These are phyloP conservation scores for Musa beccarii DNA, from an alignment of 176 grass and related monocot species.

Conservation along the genomic window DNA sequence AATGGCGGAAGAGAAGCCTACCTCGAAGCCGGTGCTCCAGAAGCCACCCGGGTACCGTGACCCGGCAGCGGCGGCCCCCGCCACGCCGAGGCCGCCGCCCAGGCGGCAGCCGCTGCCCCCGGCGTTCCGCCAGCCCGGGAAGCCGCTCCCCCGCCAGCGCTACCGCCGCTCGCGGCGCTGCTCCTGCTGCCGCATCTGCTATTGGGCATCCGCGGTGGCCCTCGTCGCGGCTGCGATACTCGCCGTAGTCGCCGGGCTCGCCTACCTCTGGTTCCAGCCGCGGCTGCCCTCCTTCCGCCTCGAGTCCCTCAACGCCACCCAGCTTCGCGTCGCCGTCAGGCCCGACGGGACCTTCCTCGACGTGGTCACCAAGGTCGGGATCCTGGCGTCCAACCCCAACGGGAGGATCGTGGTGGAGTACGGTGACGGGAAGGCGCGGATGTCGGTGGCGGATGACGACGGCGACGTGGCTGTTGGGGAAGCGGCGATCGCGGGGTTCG, in stretches of 20 bases:
- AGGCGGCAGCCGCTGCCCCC: constrained; percentile 15
- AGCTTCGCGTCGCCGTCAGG: constrained; percentile 27
- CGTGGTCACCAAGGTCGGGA: constrained; percentile 22
- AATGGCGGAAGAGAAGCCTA: constrained; percentile 18
- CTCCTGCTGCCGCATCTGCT: constrained; percentile 48
- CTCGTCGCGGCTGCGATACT: constrained; percentile 21
- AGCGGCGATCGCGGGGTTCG: constrained; percentile 38
- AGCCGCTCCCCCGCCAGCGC: constrained; percentile 5
- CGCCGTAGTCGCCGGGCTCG: constrained; percentile 41
- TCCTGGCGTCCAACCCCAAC: constrained; percentile 64
- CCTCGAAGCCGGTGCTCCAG: constrained; percentile 7
- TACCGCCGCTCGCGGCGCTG: constrained; percentile 20
- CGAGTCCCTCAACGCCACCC: constrained; percentile 34
- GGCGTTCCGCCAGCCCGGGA: constrained; percentile 13
- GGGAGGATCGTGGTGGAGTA: constrained; percentile 48
- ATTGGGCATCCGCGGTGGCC: constrained; percentile 22
- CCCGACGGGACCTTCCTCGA: constrained; percentile 38
- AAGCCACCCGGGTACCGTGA: constrained; percentile 21
- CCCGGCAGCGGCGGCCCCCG: neutral
- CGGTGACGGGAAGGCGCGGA: constrained; percentile 47
- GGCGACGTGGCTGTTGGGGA: constrained; percentile 53
- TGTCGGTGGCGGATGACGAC: constrained; percentile 37
- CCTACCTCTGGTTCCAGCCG: constrained; percentile 83
- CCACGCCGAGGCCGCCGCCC: neutral
- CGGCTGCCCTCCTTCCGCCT: constrained; percentile 64